Base-by-base conservation (phyloP, 306 rosid species). In the Quercus alba region DNA sequence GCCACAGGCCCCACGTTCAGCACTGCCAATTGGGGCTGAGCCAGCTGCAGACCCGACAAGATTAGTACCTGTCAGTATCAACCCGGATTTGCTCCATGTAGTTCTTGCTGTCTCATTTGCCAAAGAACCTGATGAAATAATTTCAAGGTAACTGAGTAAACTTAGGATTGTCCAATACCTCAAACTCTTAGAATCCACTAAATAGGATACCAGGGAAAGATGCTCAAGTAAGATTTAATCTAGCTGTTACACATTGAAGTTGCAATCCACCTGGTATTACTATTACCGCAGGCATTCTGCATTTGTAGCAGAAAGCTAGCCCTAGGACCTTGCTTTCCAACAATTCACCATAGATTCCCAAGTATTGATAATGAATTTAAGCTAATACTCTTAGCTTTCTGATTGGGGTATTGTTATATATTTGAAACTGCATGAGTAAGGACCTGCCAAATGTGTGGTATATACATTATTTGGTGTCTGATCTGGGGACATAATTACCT, bases 1-100 rank as follows among this genome's bases (percentile, higher is more conserved):
- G 73, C 99, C 99, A 46, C 99, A 95, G 83, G 96, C 99, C 79
- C 99, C 98, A 0, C 97, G 96, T 7, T 95, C 98, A 54, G 99
- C 99, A 73, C 81, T 95, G 89, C 99, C 97, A 54, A 93, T 95
- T 83, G 99, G 99, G 73, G 99, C 99, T 57, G 98, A 95, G 84
- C 99, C 99, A 72, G 91, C 94, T 4, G 97, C 97, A 41, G 98
- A 93, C 72, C 98, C 99, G 52, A 93, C 94, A 28, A 87, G 98
- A 85, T 85, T 93, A 72, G 97, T 89, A 52, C 93, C 92, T 74
- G 97, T 91, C 62, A 91, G 87, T 79, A 88, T 91, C 72, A 90
- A 86, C 84, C 89, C 83, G 73, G 99, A 95, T 85, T 86, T 95
- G 87, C 96, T 93, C 64, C 96, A 89, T 70, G 19, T 79, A 18